phyloP scores from a whole-genome alignment of 306 rosid genomes.

The Cyamopsis tetragonoloba region DNA sequence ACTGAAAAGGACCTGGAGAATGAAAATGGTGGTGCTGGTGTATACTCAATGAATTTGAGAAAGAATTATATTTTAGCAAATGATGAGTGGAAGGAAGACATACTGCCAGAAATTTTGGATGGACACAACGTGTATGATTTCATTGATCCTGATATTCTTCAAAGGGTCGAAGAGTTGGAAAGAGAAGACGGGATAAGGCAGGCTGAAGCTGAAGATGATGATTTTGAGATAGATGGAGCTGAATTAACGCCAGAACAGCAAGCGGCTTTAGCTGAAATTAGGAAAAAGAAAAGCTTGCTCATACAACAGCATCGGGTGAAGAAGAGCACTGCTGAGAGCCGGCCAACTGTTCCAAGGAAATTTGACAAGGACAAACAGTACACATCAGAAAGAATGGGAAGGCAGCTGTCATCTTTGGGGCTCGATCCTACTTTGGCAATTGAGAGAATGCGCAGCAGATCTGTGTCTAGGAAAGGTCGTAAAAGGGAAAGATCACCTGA shows the following conservation, averaged over 20 bases:
- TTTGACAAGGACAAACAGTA: conserved; percentile 59
- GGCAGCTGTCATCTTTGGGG: conserved; percentile 72
- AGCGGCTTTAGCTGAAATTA: conserved; percentile 56
- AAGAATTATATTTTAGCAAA: conserved; percentile 65
- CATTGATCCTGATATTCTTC: conserved; percentile 70
- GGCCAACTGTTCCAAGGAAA: conserved; percentile 79
- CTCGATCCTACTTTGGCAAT: conserved; percentile 64
- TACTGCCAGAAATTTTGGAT: conserved; percentile 81
- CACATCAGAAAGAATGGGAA: conserved; percentile 75
- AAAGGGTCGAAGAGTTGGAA: conserved; percentile 80
- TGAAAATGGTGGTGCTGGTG: conserved; percentile 94
- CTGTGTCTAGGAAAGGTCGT: conserved; percentile 50
- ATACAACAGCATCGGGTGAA: conserved; percentile 78
- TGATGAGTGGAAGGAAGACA: conserved; percentile 89
- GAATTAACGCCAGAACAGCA: conserved; percentile 66
- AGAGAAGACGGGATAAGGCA: conserved; percentile 63
- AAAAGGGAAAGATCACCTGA: conserved; percentile 74
- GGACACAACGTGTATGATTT: conserved; percentile 89
- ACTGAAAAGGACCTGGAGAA: conserved; percentile 78
- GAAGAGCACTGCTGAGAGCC: conserved; percentile 84
- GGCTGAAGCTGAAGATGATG: conserved; percentile 49
- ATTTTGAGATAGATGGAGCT: conserved; percentile 63
- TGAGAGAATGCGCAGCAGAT: conserved; percentile 66
- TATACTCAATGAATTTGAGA: conserved; percentile 72
- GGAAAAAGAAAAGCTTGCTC: conserved; percentile 64